phyloP scores from a whole-genome alignment of 139 green algal species.

The Chlamydomonas applanata region DNA sequence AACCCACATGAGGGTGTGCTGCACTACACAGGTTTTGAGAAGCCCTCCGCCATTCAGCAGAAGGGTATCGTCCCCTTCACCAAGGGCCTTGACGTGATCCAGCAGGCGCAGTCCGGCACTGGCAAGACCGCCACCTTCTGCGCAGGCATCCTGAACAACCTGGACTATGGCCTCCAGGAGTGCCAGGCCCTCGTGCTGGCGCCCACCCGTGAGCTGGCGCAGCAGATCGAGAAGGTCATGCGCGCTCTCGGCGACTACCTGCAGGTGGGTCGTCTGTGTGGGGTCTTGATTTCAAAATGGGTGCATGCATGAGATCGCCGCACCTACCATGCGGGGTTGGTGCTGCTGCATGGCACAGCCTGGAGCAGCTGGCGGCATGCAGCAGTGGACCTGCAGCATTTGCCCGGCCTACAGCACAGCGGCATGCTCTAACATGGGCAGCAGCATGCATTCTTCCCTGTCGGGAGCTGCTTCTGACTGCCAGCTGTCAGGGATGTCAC shows the following conservation, averaged over 20 bases:
- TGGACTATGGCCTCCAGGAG: constrained; percentile 92
- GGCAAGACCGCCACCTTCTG: constrained; percentile 99
- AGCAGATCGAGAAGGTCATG: constrained; percentile 99
- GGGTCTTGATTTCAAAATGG: no score
- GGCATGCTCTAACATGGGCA: no score
- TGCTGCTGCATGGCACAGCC: no score
- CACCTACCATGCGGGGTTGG: no score
- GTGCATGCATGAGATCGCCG: no score
- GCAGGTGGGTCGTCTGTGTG: constrained; percentile 41
- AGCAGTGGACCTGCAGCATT: no score
- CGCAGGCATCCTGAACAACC: constrained; percentile 95
- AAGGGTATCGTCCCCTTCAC: constrained; percentile 98
- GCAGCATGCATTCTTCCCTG: no score
- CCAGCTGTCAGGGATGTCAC: no score
- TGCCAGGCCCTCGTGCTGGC: constrained; percentile 98
- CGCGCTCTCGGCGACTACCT: constrained; percentile 97
- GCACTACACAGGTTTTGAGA: constrained; percentile 89
- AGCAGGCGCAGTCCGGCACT: constrained; percentile 99
- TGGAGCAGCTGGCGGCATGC: no score
- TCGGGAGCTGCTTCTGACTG: no score
- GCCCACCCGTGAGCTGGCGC: constrained; percentile 97
- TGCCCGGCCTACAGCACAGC: no score
- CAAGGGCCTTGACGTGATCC: constrained; percentile 98
- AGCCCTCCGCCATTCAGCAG: constrained; percentile 99
- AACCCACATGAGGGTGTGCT: not conserved